Evolutionary conservation across 495 filamentous ascomycete genomes (phyloP).

Genomic region (Collariella sp.): DNA sequence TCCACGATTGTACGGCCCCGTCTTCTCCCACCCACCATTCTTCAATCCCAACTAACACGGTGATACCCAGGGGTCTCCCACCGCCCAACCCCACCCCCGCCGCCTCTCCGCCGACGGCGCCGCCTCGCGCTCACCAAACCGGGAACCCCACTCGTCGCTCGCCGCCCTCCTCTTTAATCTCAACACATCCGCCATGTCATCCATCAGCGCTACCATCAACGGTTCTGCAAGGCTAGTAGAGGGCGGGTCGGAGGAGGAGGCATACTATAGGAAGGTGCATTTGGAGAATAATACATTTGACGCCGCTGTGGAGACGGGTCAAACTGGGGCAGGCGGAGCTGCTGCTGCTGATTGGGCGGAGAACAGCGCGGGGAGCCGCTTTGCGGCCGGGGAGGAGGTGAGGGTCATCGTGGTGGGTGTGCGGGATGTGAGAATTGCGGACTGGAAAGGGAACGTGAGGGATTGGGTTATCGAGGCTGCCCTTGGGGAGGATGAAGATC

Average conservation of each 20-base stretch:
- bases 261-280: constrained; percentile 71
- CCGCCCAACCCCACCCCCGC: constrained; percentile 69
- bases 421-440: constrained; percentile 64
- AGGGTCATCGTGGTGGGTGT: constrained; percentile 67
- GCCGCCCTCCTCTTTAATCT: constrained; percentile 77
- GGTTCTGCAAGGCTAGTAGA: constrained; percentile 67
- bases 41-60: neutral
- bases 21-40: neutral
- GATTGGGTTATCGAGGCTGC: constrained; percentile 58
- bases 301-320: constrained; percentile 13
- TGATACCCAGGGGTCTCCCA: constrained; percentile 63
- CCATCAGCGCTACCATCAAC: constrained; percentile 88
- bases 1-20: constrained; percentile 68
- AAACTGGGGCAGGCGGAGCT: constrained; percentile 21
- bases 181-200: constrained; percentile 79
- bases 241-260: constrained; percentile 66
- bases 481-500: constrained; percentile 25
- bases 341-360: constrained; percentile 7
- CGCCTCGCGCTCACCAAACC: constrained; percentile 46
- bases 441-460: constrained; percentile 71
- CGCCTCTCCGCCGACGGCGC: constrained; percentile 46
- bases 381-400: constrained; percentile 61
- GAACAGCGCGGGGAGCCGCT: constrained; percentile 43
- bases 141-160: constrained; percentile 57
- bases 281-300: constrained; percentile 87